Conservation (phyloP, 495 filamentous ascomycete genomes). For the Ramalina peruviana region DNA sequence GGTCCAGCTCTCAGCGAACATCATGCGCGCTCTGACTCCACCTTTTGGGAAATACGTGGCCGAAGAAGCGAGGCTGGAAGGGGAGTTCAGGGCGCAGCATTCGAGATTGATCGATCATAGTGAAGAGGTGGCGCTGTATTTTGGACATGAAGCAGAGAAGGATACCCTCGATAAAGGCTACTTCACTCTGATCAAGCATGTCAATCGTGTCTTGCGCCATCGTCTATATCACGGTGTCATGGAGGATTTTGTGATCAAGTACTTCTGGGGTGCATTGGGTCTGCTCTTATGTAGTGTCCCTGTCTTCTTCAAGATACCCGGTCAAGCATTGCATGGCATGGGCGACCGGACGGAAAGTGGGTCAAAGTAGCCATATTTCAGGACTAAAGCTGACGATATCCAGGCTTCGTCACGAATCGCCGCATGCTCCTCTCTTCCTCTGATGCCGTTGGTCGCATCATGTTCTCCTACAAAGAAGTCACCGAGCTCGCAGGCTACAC, state of each 20-base stretch:
- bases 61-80: conserved; percentile 86
- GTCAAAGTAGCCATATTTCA: conserved; percentile 6
- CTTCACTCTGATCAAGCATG: conserved; percentile 96
- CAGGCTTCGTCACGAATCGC: conserved; percentile 82
- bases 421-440: conserved; percentile 82
- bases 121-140: conserved; percentile 87
- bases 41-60: conserved; percentile 97
- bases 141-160: conserved; percentile 91
- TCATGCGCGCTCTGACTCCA: conserved; percentile 92
- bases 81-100: conserved; percentile 93
- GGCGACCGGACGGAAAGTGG: conserved; percentile 82
- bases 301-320: conserved; percentile 88
- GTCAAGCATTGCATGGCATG: conserved; percentile 55
- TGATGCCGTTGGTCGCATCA: conserved; percentile 88
- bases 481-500: conserved; percentile 92
- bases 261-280: conserved; percentile 94
- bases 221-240: conserved; percentile 93
- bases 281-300: conserved; percentile 90
- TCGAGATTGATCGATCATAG: conserved; percentile 86
- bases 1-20: conserved; percentile 79
- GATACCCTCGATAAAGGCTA: conserved; percentile 96
- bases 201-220: conserved; percentile 82
- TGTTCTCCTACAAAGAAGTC: conserved; percentile 98
- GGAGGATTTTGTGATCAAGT: conserved; percentile 99
- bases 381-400: neutral